Base-by-base conservation (phyloP, 1,139 yeast species). In the Eremothecium gossypii region DNA sequence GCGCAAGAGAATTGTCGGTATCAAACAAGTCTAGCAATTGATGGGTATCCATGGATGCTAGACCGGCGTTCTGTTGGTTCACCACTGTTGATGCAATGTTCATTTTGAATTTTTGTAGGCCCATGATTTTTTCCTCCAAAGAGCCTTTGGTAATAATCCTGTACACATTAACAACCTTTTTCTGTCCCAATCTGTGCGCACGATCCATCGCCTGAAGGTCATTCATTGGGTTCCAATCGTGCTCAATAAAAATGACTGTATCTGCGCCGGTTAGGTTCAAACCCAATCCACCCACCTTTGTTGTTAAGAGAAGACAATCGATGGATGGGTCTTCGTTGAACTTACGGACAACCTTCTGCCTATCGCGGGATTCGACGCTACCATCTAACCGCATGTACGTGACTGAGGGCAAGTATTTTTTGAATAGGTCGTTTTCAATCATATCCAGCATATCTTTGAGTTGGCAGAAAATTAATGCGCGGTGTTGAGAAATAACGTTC, bases 221-320 rank as follows among this genome's bases (percentile, higher is more conserved):
- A 59, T 87, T 91, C 99, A 93, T 93, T 20, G 99, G 98, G 61
- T 93, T 93, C 99, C 99, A 93, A 64, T 93, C 99, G 59, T 93
- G 99, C 59, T 93, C 99, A 32, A 93, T 95, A 66, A 93, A 93
- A 10, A 93, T 91, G 40, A 93, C 99, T 0, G 98, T 93, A 60
- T 93, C 99, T 0, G 98, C 98, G 49, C 99, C 98, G 0, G 99
- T 93, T 61, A 93, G 72, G 60, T 93, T 93, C 57, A 93, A 77
- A 9, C 99, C 99, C 47, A 93, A 73, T 20, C 99, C 99, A 60
- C 99, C 99, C 37, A 93, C 99, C 63, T 91, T 94, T 0, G 99
- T 93, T 0, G 98, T 93, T 54, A 93, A 69, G 36, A 93, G 69
- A 43, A 93, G 66, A 26, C 93, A 87, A 65, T 93, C 99, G 53